Base-by-base conservation (phyloP, 2,329 filamentous ascomycete species). In the Pseudogymnoascus sp. region DNA sequence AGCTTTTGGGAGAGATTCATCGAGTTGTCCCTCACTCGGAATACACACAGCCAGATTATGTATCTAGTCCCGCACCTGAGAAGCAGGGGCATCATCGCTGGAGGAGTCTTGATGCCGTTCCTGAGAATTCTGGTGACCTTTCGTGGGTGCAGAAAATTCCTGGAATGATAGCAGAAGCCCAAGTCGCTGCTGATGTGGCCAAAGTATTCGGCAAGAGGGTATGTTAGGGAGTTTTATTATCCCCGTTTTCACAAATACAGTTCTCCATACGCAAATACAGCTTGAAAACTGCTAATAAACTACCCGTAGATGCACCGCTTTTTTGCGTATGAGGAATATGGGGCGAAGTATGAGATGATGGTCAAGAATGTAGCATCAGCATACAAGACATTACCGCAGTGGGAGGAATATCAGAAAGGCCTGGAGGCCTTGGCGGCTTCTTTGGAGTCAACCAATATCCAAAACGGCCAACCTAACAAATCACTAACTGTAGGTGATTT, bases 241-340 rank as follows among this genome's bases (percentile, higher is more conserved):
- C 5, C 18, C 57, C 18, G n/a, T 23, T 10, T 14, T 6, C 39
- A 21, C 29, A 60, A 31, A 60, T 18, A 59, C 26, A 59, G 7
- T 42, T 29, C 2, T 2, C 7, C 47, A 12, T 31, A 54, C 8
- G 14, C 23, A 31, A 18, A 31, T 8, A 6, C 51, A 14, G 29
- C 14, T 62, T 62, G 62, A 11, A 18, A 42, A n/a, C 11, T 10
- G 36, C 18, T 42, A 40, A 26, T n/a, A 51, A 21, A 18, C 23
- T 42, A 12, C 18, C 5, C 62, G 12, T 67, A 96, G 90, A 87
- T 96, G 77, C 83, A 85, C 65, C 86, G 86, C 0, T 95, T 97
- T 76, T 89, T 90, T 72, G 81, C 88, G 60, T 99, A 99, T 73
- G 90, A 96, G 76, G 90, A 96, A 69, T 99, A 96, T 73, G 90